Base-by-base conservation (phyloP, 2,329 filamentous ascomycete genomes). In the Neoarthrinium moseri region DNA sequence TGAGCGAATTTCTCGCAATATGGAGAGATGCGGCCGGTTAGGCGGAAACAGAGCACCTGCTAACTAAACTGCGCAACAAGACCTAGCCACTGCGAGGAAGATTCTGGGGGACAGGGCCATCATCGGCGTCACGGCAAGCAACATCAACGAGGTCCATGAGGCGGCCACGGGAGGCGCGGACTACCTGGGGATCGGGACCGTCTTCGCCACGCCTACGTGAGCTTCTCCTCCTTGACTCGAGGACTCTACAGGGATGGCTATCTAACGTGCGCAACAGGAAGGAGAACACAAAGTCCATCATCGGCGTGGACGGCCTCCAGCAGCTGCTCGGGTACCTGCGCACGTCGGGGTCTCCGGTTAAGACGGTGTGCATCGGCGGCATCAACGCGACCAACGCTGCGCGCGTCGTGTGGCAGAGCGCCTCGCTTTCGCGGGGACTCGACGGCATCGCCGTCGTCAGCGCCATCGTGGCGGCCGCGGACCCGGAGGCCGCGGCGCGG, bases 381-480 rank as follows among this genome's bases (percentile, higher is more conserved):
- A 82, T 97, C 67, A 92, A 94, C 64, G 75, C 79, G 15, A 74
- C 75, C 48, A 97, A 95, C 62, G 70, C 86, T 5, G 83, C 87
- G 52, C 77, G 84, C 20, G 83, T 96, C 5, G 65, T 92, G 13
- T 85, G 85, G 62, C 87, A 92, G 66, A 86, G 83, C 48, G 58
- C 60, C 12, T 58, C 74, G 0, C 60, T 71, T 0, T 59, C 63
- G 3, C 90, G 87, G 60, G 62, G 68, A 2, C 75, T 96, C 8
- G 83, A 92, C 57, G 92, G 92, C 22, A 80, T 95, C 34, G 92
- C 92, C 1, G 79, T 97, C 34, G 91, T 96, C 37, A 95, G 89
- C 65, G 92, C 91, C 52, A 89, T 97, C 59, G 79, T 97, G 59
- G 84, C 83, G 1, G 84, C 89, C 1, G 48, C 71, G 1, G 78